Evolutionary conservation across 306 rosid species (phyloP), one percentile per base, ranked within the genome.

Genomic region (Glycine latifolia): DNA sequence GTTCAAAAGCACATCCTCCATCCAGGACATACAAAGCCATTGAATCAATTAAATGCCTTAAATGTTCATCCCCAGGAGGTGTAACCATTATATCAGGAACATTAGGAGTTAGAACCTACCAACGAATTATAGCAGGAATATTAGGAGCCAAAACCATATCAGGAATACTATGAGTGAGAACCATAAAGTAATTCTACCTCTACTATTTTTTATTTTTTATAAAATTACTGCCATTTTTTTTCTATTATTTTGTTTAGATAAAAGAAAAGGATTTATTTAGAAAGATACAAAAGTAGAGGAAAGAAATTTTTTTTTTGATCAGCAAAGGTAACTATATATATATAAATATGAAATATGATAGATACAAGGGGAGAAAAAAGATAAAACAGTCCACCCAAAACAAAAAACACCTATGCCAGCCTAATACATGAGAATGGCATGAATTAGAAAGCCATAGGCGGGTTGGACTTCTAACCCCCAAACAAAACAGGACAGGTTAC

Each of bases 1-100:
- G 99, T 81, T 96, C 99, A 79, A 96, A 96, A 71, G 97, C 92
- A 86, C 99, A 96, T 63, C 99, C 97, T 71, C 99, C 98, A 78
- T 96, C 99, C 81, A 93, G 84, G 77, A 96, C 97, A 85, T 87
- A 94, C 82, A 96, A 86, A 86, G 99, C 98, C 99, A 96, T 92
- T 75, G 97, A 92, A 87, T 96, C 99, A 89, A 96, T 92, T 70
- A 94, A 89, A 83, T 93, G 97, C 86, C 81, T 91, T 71, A 96
- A 88, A 79, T 96, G 98, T 81, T 91, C 95, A 72, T 96, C 99
- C 85, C 83, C 93, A 13, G 98, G 98, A 70, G 98, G 94, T 41
- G 83, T 86, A 37, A 94, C 97, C 84, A 85, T 92, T 87, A 96
- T 96, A 86, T 96, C 99, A 72, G 99, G 99, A 85, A 96, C 84